Conservation (phyloP, 352 stramenopile genomes). For the Discostella stelligera region DNA sequence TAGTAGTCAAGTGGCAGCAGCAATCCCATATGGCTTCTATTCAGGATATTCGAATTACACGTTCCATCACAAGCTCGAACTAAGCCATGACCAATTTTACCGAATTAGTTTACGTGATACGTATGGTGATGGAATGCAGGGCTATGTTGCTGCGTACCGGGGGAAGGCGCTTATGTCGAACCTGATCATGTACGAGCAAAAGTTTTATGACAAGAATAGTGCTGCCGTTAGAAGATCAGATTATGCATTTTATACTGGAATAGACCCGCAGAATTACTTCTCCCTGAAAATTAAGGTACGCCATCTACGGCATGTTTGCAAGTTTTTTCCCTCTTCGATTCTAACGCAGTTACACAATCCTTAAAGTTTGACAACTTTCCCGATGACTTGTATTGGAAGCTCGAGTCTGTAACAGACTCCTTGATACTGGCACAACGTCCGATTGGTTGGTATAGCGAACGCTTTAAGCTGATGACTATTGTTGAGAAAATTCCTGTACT, state of each 20-base stretch:
- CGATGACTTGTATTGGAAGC: slow-evolving; percentile 42
- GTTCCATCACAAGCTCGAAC: slow-evolving; percentile 40
- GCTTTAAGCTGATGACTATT: slow-evolving; percentile 42
- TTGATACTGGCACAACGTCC: slow-evolving; percentile 25
- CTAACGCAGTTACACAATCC: neutral
- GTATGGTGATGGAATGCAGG: slow-evolving; percentile 29
- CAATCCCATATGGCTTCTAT: slow-evolving; percentile 39
- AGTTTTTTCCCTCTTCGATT: slow-evolving; percentile 18
- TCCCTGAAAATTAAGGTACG: slow-evolving; percentile 30
- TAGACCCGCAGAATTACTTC: slow-evolving; percentile 30
- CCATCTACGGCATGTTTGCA: neutral
- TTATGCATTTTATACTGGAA: slow-evolving; percentile 42
- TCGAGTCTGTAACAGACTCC: slow-evolving; percentile 21
- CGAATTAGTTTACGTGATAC: slow-evolving; percentile 36
- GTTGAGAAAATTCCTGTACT: slow-evolving; percentile 47
- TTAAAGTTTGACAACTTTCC: slow-evolving; percentile 16
- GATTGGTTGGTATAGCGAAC: slow-evolving; percentile 38
- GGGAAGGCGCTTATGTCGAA: slow-evolving; percentile 28
- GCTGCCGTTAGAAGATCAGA: slow-evolving; percentile 16
- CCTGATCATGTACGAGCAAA: slow-evolving; percentile 41
- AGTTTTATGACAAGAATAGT: slow-evolving; percentile 23
- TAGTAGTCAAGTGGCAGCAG: slow-evolving; percentile 8
- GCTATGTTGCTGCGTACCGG: slow-evolving; percentile 42
- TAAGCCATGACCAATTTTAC: slow-evolving; percentile 39
- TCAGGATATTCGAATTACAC: slow-evolving; percentile 30